Conservation (phyloP, 345 rosid species). For the Microthlaspi erraticum region DNA sequence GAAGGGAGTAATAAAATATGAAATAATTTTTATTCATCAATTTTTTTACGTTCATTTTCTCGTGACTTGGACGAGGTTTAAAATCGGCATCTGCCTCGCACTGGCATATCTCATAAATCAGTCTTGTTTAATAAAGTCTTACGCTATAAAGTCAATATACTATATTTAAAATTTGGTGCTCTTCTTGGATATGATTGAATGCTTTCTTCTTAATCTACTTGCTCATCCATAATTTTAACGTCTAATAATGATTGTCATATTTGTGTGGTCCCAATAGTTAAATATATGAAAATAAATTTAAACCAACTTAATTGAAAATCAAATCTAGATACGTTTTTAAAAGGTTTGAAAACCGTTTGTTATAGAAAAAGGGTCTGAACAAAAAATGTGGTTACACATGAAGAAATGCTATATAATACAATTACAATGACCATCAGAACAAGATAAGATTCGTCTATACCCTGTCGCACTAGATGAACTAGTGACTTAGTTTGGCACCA, state of each 20-base stretch:
- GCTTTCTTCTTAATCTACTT: constrained; percentile 31
- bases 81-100: constrained; percentile 10
- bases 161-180: constrained; percentile 9
- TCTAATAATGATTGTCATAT: constrained; percentile 18
- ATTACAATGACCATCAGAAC: no score
- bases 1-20: neutral
- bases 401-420: no score
- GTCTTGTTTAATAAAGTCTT: neutral
- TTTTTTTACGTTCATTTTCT: neutral
- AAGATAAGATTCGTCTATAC: no score
- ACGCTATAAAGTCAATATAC: no score
- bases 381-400: no score
- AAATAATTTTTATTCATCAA: neutral
- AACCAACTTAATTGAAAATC: neutral
- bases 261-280: constrained; percentile 26
- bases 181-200: constrained; percentile 28
- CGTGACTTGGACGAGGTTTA: constrained; percentile 15
- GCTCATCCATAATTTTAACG: constrained; percentile 29
- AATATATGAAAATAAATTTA: constrained; percentile 4
- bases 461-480: no score
- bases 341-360: no score
- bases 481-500: no score
- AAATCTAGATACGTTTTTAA: neutral
- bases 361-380: no score
- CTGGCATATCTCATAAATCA: neutral